A percentile compares a stretch with the other conserved stretches of the same genome.
Conservation (phyloP, 495 filamentous ascomycete genomes). For the Xanthoparmelia taractica region DNA sequence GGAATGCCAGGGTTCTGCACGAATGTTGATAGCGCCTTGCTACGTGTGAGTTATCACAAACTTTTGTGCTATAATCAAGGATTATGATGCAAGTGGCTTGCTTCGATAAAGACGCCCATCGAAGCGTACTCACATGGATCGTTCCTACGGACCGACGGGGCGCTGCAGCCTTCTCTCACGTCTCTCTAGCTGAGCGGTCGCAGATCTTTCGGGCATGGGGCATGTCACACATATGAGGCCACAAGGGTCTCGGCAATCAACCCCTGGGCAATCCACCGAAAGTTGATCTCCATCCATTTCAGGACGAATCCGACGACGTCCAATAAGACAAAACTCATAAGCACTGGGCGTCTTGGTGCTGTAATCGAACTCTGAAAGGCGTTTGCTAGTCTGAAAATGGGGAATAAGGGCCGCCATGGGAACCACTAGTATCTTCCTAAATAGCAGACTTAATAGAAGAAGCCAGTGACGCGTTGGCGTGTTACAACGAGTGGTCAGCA, state of each 20-base stretch:
- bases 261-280: background rate
- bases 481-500: slow-evolving; percentile 5
- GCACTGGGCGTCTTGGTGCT: background rate
- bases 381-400: background rate
- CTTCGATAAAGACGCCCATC: background rate
- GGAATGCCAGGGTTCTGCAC: background rate
- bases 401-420: background rate
- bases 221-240: background rate
- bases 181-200: slow-evolving; percentile 3
- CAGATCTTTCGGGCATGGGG: slow-evolving; percentile 12
- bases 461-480: slow-evolving; percentile 9
- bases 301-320: slow-evolving; percentile 6
- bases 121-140: background rate
- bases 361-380: background rate
- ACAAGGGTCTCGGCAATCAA: background rate
- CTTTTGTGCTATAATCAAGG: background rate
- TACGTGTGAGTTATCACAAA: background rate
- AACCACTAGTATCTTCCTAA: background rate
- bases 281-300: slow-evolving; percentile 5
- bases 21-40: slow-evolving; percentile 8
- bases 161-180: background rate
- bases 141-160: background rate
- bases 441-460: background rate
- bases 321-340: slow-evolving; percentile 1
- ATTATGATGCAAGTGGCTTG: slow-evolving; percentile 15